phyloP scores from a whole-genome alignment of 108 stramenopile species.

The Pseudonitzschia delicatissima region DNA sequence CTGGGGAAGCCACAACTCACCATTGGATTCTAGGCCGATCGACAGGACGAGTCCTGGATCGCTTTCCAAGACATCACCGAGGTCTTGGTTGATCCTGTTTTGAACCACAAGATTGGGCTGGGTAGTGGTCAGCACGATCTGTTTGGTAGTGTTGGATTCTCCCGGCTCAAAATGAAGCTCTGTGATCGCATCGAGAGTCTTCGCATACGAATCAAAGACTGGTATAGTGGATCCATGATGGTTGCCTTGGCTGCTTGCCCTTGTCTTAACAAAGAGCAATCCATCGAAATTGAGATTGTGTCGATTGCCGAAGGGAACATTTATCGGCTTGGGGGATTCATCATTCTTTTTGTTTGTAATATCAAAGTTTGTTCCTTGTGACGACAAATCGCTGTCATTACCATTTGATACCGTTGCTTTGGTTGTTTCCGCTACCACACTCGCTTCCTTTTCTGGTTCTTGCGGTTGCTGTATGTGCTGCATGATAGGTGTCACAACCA shows the following conservation, averaged over 20 bases:
- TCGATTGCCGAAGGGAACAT: neutral
- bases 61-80: neutral
- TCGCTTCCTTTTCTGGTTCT: no score
- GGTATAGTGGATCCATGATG: neutral
- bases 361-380: no score
- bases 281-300: constrained; percentile 6
- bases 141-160: constrained; percentile 1
- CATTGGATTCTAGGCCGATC: neutral
- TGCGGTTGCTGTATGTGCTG: no score
- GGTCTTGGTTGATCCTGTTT: neutral
- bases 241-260: neutral
- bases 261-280: neutral
- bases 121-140: neutral
- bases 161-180: neutral
- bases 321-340: no score
- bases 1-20: neutral
- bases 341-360: no score
- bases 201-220: constrained; percentile 1
- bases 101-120: neutral
- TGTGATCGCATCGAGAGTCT: neutral
- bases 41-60: neutral
- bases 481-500: no score
- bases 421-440: no score
- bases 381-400: no score
- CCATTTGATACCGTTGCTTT: no score